phyloP scores from a whole-genome alignment of 495 filamentous ascomycete genomes.

The Bacidia gigantensis region DNA sequence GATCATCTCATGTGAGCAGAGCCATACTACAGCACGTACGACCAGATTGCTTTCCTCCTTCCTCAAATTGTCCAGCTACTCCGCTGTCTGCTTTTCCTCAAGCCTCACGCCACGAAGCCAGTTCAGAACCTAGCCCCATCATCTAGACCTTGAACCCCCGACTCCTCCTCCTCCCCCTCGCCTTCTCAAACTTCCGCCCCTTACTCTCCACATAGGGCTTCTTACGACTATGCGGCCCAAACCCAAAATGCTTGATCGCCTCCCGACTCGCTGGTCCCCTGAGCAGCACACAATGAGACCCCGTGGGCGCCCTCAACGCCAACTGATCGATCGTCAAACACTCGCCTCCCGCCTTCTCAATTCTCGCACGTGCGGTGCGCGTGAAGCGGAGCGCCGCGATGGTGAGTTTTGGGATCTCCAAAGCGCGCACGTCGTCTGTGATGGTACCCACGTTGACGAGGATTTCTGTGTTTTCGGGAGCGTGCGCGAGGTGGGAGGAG shows the following conservation, averaged over 20 bases:
- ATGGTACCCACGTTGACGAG: conserved; percentile 85
- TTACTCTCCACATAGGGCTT: conserved; percentile 96
- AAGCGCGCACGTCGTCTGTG: conserved; percentile 90
- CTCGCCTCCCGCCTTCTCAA: conserved; percentile 85
- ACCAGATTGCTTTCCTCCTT: too few relatives aligned
- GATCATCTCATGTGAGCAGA: too few relatives aligned
- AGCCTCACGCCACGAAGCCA: too few relatives aligned
- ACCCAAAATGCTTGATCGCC: conserved; percentile 97
- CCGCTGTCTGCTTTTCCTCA: too few relatives aligned
- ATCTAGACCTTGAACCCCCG: conserved; percentile 95
- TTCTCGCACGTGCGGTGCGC: conserved; percentile 83
- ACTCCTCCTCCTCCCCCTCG: conserved; percentile 93
- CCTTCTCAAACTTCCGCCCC: conserved; percentile 97
- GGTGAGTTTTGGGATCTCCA: conserved; percentile 76
- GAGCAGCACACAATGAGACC: conserved; percentile 85
- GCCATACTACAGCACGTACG: too few relatives aligned
- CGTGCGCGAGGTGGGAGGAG: conserved; percentile 44
- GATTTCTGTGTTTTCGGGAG: conserved; percentile 57
- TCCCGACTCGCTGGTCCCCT: conserved; percentile 91
- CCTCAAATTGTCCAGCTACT: too few relatives aligned
- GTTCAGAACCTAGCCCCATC: not conserved
- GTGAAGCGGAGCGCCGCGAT: conserved; percentile 93
- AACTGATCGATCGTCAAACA: conserved; percentile 90
- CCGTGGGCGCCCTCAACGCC: conserved; percentile 81
- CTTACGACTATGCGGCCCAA: conserved; percentile 96